phyloP scores from a whole-genome alignment of 2,329 filamentous ascomycete genomes.

The Penicillium palitans region DNA sequence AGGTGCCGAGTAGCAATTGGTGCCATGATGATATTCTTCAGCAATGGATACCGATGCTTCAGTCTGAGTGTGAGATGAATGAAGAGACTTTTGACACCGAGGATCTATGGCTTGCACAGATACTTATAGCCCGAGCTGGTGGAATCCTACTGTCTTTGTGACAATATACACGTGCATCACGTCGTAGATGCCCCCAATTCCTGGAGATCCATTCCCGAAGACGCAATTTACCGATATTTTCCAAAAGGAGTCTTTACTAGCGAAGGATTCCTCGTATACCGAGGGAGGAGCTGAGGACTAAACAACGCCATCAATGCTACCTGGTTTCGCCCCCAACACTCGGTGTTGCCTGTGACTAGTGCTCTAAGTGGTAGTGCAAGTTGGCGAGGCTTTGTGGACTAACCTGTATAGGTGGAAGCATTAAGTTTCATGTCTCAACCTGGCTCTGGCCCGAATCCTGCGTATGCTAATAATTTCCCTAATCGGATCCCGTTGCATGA shows the following conservation, averaged over 20 bases:
- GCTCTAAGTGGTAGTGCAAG: not conserved
- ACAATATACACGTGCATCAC: not conserved
- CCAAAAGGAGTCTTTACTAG: not conserved
- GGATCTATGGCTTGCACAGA: not conserved
- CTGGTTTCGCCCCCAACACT: not conserved
- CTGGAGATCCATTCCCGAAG: not conserved
- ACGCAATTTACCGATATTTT: not conserved
- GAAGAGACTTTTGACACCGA: not conserved
- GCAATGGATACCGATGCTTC: not conserved
- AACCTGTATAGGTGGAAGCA: not conserved
- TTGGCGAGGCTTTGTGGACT: not conserved
- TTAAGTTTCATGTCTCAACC: not conserved
- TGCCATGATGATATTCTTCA: not conserved
- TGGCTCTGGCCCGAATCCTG: not conserved
- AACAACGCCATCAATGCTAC: not conserved
- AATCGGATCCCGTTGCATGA: not conserved
- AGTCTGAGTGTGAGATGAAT: not conserved
- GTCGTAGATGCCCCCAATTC: not conserved
- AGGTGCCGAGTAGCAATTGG: not conserved
- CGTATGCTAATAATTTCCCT: not conserved
- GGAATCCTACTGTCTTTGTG: not conserved
- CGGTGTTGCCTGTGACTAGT: not conserved
- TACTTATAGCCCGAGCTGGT: not conserved
- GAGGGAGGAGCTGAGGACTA: not conserved
- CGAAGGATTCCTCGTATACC: not conserved